A percentile compares a stretch with the other conserved stretches of the same genome.
phyloP scores from a whole-genome alignment of 2,329 filamentous ascomycete genomes.

The Sarocladium oryzae region DNA sequence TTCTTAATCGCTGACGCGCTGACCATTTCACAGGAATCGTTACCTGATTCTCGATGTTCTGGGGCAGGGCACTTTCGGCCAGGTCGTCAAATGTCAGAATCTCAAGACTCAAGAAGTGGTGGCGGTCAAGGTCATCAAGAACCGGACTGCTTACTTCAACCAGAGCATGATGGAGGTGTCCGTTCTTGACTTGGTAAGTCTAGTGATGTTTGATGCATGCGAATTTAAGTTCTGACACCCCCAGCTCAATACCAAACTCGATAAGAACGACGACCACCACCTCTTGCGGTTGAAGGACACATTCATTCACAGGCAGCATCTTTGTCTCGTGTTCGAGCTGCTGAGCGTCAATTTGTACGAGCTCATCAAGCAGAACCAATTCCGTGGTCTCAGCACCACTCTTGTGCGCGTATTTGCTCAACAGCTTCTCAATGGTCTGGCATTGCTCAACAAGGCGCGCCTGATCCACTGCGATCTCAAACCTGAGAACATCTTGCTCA shows the following conservation, averaged over 20 bases:
- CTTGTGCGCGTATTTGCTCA: slow-evolving; percentile 96
- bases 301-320: slow-evolving; percentile 94
- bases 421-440: slow-evolving; percentile 86
- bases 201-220: neutral
- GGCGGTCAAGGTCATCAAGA: slow-evolving; percentile 98
- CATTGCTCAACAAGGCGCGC: slow-evolving; percentile 89
- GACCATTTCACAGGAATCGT: slow-evolving; percentile 59
- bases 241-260: slow-evolving; percentile 88
- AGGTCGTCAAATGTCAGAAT: slow-evolving; percentile 98
- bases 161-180: slow-evolving; percentile 99
- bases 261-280: slow-evolving; percentile 99
- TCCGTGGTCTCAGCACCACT: slow-evolving; percentile 92
- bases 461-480: slow-evolving; percentile 98
- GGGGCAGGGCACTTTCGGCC: slow-evolving; percentile 94
- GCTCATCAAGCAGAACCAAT: slow-evolving; percentile 98
- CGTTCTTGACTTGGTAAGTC: slow-evolving; percentile 78
- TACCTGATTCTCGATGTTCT: slow-evolving; percentile 96
- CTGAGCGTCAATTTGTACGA: slow-evolving; percentile 97
- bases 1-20: neutral
- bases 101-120: slow-evolving; percentile 97
- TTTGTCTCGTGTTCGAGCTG: slow-evolving; percentile 93
- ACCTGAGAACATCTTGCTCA: slow-evolving; percentile 93
- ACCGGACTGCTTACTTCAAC: slow-evolving; percentile 98
- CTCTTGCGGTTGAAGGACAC: slow-evolving; percentile 91
- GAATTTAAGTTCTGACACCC: slow-evolving; percentile 25